A percentile compares a stretch with the other conserved stretches of the same genome.
phyloP scores from a whole-genome alignment of 805 yeast genomes.

The Monosporozyma aquatica region DNA sequence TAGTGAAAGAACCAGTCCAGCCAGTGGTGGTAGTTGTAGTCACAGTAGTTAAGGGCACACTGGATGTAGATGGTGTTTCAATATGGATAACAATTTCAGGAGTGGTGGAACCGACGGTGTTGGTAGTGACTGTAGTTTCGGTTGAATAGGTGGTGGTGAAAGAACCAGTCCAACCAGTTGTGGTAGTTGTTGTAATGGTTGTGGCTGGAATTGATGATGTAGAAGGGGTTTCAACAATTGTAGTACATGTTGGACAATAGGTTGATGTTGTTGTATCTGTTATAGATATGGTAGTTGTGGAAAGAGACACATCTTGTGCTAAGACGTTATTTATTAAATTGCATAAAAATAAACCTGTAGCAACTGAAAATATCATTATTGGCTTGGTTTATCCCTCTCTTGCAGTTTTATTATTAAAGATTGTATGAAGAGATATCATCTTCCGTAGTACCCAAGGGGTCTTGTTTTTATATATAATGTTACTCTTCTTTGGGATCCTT shows the following conservation, averaged over 20 bases:
- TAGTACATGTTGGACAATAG: neutral
- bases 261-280: neutral
- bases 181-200: neutral
- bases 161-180: neutral
- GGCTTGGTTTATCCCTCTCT: neutral
- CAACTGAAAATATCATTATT: neutral
- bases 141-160: neutral
- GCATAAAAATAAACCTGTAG: neutral
- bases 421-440: too few species aligned
- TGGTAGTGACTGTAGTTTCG: neutral
- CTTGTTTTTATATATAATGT: too few species aligned
- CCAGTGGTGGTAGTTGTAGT: conserved; percentile 3
- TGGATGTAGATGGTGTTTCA: conserved; percentile 12
- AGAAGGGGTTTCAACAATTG: neutral
- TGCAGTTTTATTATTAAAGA: too few species aligned
- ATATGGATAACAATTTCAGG: conserved; percentile 9
- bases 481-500: too few species aligned
- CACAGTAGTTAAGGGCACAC: neutral
- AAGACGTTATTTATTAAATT: neutral
- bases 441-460: too few species aligned
- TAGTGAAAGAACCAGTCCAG: conserved; percentile 3
- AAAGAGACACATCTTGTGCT: neutral
- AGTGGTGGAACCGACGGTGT: neutral
- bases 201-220: conserved; percentile 1
- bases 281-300: neutral